Evolutionary conservation across 768 basidiomycete species (phyloP).

Genomic region (Naganishia friedmannii): DNA sequence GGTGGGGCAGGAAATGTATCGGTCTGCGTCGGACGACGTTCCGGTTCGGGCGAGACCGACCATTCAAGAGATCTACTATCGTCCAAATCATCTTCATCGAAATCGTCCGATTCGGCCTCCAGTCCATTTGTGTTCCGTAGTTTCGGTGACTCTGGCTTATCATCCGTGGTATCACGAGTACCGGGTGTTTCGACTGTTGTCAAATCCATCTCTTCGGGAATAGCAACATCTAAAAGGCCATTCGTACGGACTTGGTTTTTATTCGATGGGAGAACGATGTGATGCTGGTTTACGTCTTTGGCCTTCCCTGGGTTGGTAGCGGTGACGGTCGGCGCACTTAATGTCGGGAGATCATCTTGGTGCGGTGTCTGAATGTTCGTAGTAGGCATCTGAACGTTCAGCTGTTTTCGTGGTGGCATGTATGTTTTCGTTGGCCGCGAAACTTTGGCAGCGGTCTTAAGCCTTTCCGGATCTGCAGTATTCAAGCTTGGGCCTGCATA

Average conservation of each 20-base stretch:
- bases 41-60: slow-evolving; percentile 22
- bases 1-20: slow-evolving; percentile 29
- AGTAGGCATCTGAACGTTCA: not conserved
- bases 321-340: not conserved
- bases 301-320: not conserved
- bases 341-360: not conserved
- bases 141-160: not conserved
- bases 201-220: not conserved
- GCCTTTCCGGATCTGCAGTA: not conserved
- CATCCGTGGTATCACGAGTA: not conserved
- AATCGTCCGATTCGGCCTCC: slow-evolving; percentile 20
- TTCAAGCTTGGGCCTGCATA: not conserved
- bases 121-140: not conserved
- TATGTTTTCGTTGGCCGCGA: not conserved
- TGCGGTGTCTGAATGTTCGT: not conserved
- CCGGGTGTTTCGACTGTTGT: not conserved
- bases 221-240: not conserved
- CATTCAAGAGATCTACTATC: slow-evolving; percentile 43
- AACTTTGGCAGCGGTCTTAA: not conserved
- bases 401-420: not conserved
- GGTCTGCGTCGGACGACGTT: slow-evolving; percentile 3
- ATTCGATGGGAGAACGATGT: not conserved
- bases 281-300: not conserved
- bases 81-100: slow-evolving; percentile 48
- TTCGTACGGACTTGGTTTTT: not conserved